A percentile compares a stretch with the other conserved stretches of the same genome.
Conservation (phyloP, 306 rosid species). For the Sesbania bispinosa region DNA sequence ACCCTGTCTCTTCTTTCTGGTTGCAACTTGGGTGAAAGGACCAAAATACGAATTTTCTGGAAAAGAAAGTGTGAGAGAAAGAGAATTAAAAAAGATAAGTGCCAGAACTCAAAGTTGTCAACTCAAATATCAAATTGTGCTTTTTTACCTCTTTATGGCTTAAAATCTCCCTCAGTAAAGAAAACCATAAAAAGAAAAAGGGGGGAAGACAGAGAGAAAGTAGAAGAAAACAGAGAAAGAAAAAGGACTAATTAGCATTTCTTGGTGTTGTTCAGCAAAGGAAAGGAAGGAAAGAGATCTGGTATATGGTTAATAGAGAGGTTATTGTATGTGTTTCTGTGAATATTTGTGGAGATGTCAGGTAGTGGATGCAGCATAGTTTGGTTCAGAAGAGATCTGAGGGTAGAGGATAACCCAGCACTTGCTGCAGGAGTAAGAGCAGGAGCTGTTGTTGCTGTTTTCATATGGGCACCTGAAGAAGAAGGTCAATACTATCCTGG, state of each 20-base stretch:
- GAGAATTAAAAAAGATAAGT: conserved; percentile 26
- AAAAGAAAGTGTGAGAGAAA: conserved; percentile 8
- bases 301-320: conserved; percentile 31
- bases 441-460: conserved; percentile 83
- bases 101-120: conserved; percentile 16
- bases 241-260: conserved; percentile 12
- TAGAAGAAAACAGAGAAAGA: background rate
- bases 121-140: conserved; percentile 21
- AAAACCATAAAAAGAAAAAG: background rate
- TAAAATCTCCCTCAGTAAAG: conserved; percentile 29
- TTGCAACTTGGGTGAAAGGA: conserved; percentile 46
- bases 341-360: conserved; percentile 54
- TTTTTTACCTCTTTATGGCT: conserved; percentile 29
- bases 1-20: conserved; percentile 21
- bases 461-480: conserved; percentile 97
- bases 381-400: conserved; percentile 99
- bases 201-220: background rate
- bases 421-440: conserved; percentile 87
- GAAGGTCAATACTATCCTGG: conserved; percentile 92
- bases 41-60: conserved; percentile 12
- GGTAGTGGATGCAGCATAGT: conserved; percentile 95
- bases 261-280: background rate
- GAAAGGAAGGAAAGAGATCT: conserved; percentile 22
- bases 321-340: background rate
- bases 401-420: conserved; percentile 95